phyloP scores from a whole-genome alignment of 1,284 basidiomycete genomes.

The Melampsora larici-populina region DNA sequence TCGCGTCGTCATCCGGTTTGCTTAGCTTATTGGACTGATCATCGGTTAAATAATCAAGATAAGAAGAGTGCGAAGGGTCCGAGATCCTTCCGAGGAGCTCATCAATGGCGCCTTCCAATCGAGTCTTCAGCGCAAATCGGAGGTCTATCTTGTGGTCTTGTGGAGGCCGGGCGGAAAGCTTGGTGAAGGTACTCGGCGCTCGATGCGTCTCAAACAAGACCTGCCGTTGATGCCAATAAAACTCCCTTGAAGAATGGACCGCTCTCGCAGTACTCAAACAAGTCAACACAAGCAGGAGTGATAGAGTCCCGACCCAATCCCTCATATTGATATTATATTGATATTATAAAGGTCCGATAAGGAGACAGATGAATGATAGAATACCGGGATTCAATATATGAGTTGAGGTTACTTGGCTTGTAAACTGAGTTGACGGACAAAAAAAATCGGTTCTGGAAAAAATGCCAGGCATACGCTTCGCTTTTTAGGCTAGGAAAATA shows the following conservation, averaged over 20 bases:
- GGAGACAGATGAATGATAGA: too few relatives aligned
- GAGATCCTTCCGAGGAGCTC: conserved; percentile 36
- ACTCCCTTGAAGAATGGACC: background rate
- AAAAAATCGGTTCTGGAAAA: too few relatives aligned
- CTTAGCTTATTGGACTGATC: conserved; percentile 13
- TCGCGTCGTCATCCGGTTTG: conserved; percentile 21
- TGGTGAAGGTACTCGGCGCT: conserved; percentile 16
- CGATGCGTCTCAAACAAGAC: conserved; percentile 27
- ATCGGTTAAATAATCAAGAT: conserved; percentile 22
- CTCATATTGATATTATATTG: too few relatives aligned
- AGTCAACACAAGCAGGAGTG: too few relatives aligned
- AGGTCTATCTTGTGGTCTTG: conserved; percentile 30
- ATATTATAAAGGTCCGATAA: too few relatives aligned
- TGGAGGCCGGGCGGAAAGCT: background rate
- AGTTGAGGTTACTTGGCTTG: too few relatives aligned
- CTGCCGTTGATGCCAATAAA: background rate
- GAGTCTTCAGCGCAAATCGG: conserved; percentile 23
- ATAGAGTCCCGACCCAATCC: too few relatives aligned
- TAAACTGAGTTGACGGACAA: too few relatives aligned
- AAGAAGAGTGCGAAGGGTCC: conserved; percentile 16
- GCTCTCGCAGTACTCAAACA: background rate
- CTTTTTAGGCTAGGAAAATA: too few relatives aligned
- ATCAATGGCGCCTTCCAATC: conserved; percentile 24
- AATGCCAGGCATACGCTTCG: too few relatives aligned
- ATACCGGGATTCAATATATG: too few relatives aligned